A percentile compares a stretch with the other conserved stretches of the same genome.
These are phyloP conservation scores for Calonectria crousiana DNA, from an alignment of 2,329 filamentous ascomycete genomes.

Conservation along the genomic window DNA sequence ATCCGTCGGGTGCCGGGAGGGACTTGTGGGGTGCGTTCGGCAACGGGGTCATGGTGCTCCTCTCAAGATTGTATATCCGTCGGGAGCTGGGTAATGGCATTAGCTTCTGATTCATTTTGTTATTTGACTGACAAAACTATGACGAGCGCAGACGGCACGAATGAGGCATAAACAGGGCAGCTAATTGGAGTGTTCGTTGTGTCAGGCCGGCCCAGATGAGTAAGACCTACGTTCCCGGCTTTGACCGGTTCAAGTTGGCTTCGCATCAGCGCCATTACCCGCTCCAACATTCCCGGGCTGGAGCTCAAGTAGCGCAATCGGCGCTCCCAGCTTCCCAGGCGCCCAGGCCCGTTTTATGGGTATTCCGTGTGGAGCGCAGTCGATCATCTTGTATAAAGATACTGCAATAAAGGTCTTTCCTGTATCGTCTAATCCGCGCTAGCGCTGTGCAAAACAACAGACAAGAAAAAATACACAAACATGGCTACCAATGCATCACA, in stretches of 20 bases:
- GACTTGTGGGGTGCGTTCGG: conserved; percentile 4
- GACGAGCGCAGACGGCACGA: neutral
- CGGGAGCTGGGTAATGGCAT: conserved; percentile 12
- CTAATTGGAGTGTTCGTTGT: neutral
- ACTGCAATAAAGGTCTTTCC: neutral
- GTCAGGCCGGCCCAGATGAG: neutral
- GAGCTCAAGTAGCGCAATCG: conserved; percentile 14
- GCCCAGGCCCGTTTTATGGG: neutral
- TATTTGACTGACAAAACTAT: neutral
- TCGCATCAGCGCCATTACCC: conserved; percentile 13
- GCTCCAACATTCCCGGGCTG: conserved; percentile 2
- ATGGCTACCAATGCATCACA: conserved; percentile 23
- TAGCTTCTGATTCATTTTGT: neutral
- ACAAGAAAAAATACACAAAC: neutral
- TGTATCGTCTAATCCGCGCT: neutral
- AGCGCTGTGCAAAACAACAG: conserved; percentile 5
- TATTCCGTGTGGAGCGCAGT: conserved; percentile 17
- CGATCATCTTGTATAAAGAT: conserved; percentile 24
- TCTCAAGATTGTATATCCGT: conserved; percentile 9
- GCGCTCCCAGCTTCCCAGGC: neutral
- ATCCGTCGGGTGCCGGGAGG: neutral
- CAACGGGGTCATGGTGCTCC: conserved; percentile 6
- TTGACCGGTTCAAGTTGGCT: neutral
- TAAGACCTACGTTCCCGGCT: neutral
- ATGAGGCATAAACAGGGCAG: conserved; percentile 8